A percentile compares a stretch with the other conserved stretches of the same genome.
phyloP scores from a whole-genome alignment of 495 filamentous ascomycete species.

The Penicillium coprophilum region DNA sequence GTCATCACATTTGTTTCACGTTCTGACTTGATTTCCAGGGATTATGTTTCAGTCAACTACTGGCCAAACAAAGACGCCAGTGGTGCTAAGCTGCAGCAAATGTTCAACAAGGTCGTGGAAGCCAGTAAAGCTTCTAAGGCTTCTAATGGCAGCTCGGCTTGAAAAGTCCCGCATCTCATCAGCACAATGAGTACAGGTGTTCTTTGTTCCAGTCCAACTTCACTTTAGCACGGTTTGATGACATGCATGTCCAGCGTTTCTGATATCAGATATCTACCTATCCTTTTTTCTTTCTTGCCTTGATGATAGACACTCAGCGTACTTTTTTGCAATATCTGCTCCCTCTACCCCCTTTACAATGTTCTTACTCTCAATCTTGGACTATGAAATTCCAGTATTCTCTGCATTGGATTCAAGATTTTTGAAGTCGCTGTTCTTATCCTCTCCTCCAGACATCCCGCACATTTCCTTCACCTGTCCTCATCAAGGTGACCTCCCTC shows the following conservation, averaged over 20 bases:
- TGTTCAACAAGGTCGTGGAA: constrained; percentile 49
- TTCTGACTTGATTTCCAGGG: constrained; percentile 32
- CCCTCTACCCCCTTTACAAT: neutral
- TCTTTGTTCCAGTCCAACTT: constrained; percentile 8
- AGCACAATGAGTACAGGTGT: constrained; percentile 2
- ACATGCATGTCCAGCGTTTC: constrained; percentile 19
- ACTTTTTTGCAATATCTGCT: constrained; percentile 6
- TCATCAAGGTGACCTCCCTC: constrained; percentile 10
- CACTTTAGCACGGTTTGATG: constrained; percentile 15
- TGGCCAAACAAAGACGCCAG: constrained; percentile 53
- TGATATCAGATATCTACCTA: constrained; percentile 8
- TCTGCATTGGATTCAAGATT: neutral
- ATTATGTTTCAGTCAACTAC: constrained; percentile 47
- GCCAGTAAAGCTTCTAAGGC: constrained; percentile 31
- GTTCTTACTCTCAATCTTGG: neutral
- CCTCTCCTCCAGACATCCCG: neutral
- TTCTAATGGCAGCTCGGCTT: constrained; percentile 30
- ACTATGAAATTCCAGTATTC: constrained; percentile 1
- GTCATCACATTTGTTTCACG: neutral
- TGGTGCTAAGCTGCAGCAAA: constrained; percentile 45
- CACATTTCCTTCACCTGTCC: neutral
- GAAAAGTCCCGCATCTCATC: neutral
- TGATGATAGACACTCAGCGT: constrained; percentile 6
- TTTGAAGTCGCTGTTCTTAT: neutral
- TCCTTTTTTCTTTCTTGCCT: neutral